Conservation (phyloP, 2,329 filamentous ascomycete species). For the Fusarium sp. region DNA sequence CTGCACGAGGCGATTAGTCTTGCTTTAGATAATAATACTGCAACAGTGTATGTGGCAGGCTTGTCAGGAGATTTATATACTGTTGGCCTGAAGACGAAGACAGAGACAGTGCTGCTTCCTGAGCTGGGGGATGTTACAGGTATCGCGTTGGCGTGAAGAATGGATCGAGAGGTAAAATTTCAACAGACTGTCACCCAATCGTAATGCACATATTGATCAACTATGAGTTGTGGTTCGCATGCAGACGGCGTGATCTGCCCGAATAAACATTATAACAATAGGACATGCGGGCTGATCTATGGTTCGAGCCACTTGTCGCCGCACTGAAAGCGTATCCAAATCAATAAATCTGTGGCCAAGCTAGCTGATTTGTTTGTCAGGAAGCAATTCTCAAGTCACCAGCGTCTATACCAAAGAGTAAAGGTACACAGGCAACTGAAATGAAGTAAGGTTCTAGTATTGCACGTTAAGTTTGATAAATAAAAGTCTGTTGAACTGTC, state of each 20-base stretch:
- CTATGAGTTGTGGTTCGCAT: not conserved
- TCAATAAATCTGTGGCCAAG: not conserved
- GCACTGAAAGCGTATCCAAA: not conserved
- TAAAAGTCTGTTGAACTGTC: accelerated
- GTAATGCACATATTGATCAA: not conserved
- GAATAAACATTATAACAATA: not conserved
- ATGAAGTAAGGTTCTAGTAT: not conserved
- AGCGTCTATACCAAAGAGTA: not conserved
- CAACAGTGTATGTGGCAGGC: not conserved
- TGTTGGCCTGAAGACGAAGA: not conserved
- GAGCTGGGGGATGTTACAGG: slow-evolving; percentile 1
- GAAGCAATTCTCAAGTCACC: not conserved
- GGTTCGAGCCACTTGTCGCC: not conserved
- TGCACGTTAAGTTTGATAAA: not conserved
- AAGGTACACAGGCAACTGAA: not conserved
- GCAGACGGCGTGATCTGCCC: not conserved
- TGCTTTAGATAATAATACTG: not conserved
- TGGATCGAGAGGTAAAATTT: not conserved
- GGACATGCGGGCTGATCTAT: not conserved
- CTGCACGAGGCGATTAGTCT: not conserved
- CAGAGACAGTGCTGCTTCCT: not conserved
- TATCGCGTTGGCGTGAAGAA: not conserved
- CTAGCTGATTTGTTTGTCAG: not conserved
- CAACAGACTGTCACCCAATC: no score
- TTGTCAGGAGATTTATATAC: not conserved